A percentile compares a stretch with the other conserved stretches of the same genome.
phyloP scores from a whole-genome alignment of 2,329 filamentous ascomycete species.

The Phymatotrichopsis omnivora region DNA sequence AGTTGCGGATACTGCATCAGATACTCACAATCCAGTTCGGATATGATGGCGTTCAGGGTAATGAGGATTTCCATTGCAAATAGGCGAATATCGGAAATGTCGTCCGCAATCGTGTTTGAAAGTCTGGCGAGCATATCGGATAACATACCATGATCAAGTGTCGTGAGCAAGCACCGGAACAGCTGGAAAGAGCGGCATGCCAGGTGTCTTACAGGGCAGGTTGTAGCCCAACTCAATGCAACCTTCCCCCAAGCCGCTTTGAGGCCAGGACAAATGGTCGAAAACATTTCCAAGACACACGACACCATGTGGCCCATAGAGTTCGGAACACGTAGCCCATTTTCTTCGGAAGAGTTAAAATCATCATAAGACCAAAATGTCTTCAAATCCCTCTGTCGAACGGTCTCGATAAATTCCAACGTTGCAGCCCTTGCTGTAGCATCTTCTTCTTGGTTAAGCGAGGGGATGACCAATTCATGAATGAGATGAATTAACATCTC shows the following conservation, averaged over 20 bases:
- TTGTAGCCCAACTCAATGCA: slow-evolving; percentile 90
- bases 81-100: slow-evolving; percentile 85
- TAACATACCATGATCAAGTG: slow-evolving; percentile 84
- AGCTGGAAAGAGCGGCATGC: slow-evolving; percentile 97
- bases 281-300: slow-evolving; percentile 76
- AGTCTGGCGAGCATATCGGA: slow-evolving; percentile 92
- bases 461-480: slow-evolving; percentile 81
- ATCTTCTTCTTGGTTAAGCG: slow-evolving; percentile 60
- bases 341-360: slow-evolving; percentile 61
- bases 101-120: slow-evolving; percentile 93
- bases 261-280: slow-evolving; percentile 71
- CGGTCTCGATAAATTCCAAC: slow-evolving; percentile 70
- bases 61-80: slow-evolving; percentile 98
- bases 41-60: slow-evolving; percentile 82
- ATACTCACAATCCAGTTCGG: slow-evolving; percentile 67
- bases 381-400: slow-evolving; percentile 70
- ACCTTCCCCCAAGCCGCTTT: slow-evolving; percentile 86
- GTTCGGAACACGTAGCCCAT: slow-evolving; percentile 68
- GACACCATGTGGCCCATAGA: slow-evolving; percentile 79
- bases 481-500: slow-evolving; percentile 98
- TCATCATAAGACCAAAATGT: slow-evolving; percentile 95
- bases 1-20: slow-evolving; percentile 85
- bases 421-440: slow-evolving; percentile 48
- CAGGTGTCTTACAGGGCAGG: slow-evolving; percentile 86
- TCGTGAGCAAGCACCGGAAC: slow-evolving; percentile 85